Conservation (phyloP, 768 basidiomycete species). For the Boletellus emodensis region DNA sequence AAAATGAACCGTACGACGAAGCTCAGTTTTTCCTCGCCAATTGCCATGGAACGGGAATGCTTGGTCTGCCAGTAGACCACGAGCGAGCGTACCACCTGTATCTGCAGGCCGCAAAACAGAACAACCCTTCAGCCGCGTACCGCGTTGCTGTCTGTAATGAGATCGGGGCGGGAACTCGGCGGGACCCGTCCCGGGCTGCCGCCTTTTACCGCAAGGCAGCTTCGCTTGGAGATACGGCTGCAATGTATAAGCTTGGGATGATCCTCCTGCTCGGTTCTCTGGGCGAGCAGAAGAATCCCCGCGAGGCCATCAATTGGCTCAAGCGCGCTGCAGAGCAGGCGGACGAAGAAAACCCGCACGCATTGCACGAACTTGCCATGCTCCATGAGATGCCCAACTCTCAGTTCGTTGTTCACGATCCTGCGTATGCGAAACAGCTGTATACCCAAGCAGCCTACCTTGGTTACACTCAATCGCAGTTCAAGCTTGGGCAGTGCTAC, state of each 20-base stretch:
- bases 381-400: slow-evolving; percentile 72
- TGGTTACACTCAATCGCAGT: slow-evolving; percentile 91
- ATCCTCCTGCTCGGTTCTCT: slow-evolving; percentile 83
- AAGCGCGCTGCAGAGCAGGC: slow-evolving; percentile 94
- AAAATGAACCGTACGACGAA: slow-evolving; percentile 88
- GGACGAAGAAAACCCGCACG: slow-evolving; percentile 97
- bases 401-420: slow-evolving; percentile 72
- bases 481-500: slow-evolving; percentile 92
- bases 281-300: slow-evolving; percentile 77
- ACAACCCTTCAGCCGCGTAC: slow-evolving; percentile 91
- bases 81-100: slow-evolving; percentile 97
- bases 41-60: slow-evolving; percentile 90
- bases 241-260: slow-evolving; percentile 99
- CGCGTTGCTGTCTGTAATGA: slow-evolving; percentile 99
- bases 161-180: slow-evolving; percentile 91
- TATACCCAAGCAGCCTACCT: slow-evolving; percentile 90
- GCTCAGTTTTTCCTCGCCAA: slow-evolving; percentile 99
- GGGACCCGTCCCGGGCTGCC: slow-evolving; percentile 83
- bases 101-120: slow-evolving; percentile 95
- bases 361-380: slow-evolving; percentile 90
- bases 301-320: slow-evolving; percentile 94
- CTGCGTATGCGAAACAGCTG: slow-evolving; percentile 75
- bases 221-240: slow-evolving; percentile 92
- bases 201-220: slow-evolving; percentile 97
- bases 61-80: slow-evolving; percentile 96